These are phyloP conservation scores for Yarrowia divulgata DNA, from an alignment of 805 yeast species.

Conservation along the genomic window DNA sequence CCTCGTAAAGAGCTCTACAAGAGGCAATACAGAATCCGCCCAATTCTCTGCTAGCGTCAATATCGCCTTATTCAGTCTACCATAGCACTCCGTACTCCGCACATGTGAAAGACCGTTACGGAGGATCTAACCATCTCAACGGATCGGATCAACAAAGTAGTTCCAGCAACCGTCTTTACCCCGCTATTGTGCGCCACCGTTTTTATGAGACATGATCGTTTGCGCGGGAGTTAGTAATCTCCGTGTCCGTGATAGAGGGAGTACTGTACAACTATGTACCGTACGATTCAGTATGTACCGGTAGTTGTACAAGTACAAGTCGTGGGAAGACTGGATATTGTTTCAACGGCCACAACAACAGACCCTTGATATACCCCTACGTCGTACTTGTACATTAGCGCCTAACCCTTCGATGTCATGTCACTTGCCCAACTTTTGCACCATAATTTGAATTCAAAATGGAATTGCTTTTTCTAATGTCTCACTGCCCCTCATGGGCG, in stretches of 20 bases:
- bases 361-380: too few relatives aligned
- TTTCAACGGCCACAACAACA: too few relatives aligned
- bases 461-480: not conserved
- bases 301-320: too few relatives aligned
- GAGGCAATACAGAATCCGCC: too few relatives aligned
- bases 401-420: not conserved
- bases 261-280: too few relatives aligned
- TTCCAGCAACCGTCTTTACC: not conserved
- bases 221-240: not conserved
- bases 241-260: not conserved
- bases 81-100: not conserved
- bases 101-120: not conserved
- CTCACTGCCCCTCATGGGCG: slow-evolving; percentile 20
- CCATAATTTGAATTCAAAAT: not conserved
- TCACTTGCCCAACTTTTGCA: slow-evolving; percentile 5
- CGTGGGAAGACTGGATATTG: too few relatives aligned
- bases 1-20: not conserved
- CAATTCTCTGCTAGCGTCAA: not conserved
- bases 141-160: not conserved
- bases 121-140: not conserved
- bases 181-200: not conserved
- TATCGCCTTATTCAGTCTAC: not conserved
- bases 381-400: too few relatives aligned
- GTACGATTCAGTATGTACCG: too few relatives aligned
- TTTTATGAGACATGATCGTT: not conserved